Base-by-base conservation (phyloP, 2,329 filamentous ascomycete genomes). In the Penicillium sp. region DNA sequence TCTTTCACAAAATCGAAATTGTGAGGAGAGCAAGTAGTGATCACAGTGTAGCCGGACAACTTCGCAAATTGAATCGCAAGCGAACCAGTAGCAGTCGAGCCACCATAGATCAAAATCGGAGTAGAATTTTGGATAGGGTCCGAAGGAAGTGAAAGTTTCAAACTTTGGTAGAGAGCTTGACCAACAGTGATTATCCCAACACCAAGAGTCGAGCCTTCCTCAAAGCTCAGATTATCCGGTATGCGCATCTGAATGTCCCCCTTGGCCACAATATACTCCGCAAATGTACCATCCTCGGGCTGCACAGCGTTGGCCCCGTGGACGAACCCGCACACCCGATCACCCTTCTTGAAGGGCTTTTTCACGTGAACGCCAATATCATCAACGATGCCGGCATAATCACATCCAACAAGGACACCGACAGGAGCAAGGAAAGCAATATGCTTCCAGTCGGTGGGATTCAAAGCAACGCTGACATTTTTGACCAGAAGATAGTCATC, bases 401-500 rank as follows among this genome's bases (percentile, higher is more conserved):
- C 81, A 57, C 78, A 82, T 21, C 83, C 83, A 3, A 76, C 66
- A 8, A 79, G 66, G 4, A 72, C 65, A 4, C 77, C 77, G 0
- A 69, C 62, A 0, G 64, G 62, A 3, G 65, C 58, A 4, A 68
- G 52, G 16, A 32, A 57, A 5, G 72, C 70, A 45, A 81, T 65
- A 56, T 79, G 75, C 60, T 82, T 83, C 79, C 79, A 83, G 64
- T 84, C 82, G 0, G 79, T 81, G 1, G 82, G 82, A 59, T 84
- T 84, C 41, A 84, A 64, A 2, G 79, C 82, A 0, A 82, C 75
- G 6, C 74, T 74, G 11, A 74, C 72, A 5, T 76, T 34, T 34
- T 8, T 34, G 7, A 34, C 32, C 8, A 34, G 32, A 11, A 34
- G 32, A 34, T 34, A 34, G 8, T 13, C 32, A 34, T 34, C 32